Percentiles rank a stretch among this genome's conserved stretches.
Evolutionary conservation across 2,329 filamentous ascomycete genomes (phyloP).

Genomic region (Pseudocercospora crystallina): DNA sequence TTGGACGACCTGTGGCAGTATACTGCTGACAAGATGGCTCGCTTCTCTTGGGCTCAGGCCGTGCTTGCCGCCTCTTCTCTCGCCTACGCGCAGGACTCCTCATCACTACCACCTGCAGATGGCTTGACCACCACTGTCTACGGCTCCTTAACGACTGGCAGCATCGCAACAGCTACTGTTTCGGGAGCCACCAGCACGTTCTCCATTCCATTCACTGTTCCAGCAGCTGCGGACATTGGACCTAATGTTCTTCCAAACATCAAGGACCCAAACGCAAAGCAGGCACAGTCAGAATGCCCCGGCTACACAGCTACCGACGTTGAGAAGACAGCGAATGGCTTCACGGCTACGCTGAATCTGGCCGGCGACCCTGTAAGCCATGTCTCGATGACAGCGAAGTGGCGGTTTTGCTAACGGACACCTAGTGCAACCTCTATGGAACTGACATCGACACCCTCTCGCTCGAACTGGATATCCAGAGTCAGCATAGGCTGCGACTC

Average conservation of each 20-base stretch:
- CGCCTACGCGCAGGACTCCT: conserved; percentile 24
- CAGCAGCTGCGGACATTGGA: conserved; percentile 35
- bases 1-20: conserved; percentile 4
- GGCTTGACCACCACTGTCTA: conserved; percentile 19
- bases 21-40: conserved; percentile 20
- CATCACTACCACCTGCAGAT: conserved; percentile 20
- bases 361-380: conserved; percentile 47
- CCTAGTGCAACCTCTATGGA: conserved; percentile 70
- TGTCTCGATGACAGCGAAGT: neutral
- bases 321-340: conserved; percentile 45
- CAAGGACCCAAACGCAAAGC: conserved; percentile 60
- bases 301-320: conserved; percentile 58
- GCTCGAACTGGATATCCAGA: conserved; percentile 58
- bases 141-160: conserved; percentile 14
- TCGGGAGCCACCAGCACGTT: conserved; percentile 32
- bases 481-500: conserved; percentile 65
- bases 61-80: conserved; percentile 25
- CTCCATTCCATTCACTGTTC: conserved; percentile 33
- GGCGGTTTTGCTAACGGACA: neutral
- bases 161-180: conserved; percentile 27
- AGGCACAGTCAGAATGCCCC: conserved; percentile 60
- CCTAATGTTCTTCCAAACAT: conserved; percentile 59
- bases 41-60: conserved; percentile 21
- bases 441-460: conserved; percentile 67
- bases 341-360: conserved; percentile 54